Evolutionary conservation across 306 rosid genomes (phyloP), one percentile per base, ranked within the genome.

Genomic region (Acacia melanoxylon): DNA sequence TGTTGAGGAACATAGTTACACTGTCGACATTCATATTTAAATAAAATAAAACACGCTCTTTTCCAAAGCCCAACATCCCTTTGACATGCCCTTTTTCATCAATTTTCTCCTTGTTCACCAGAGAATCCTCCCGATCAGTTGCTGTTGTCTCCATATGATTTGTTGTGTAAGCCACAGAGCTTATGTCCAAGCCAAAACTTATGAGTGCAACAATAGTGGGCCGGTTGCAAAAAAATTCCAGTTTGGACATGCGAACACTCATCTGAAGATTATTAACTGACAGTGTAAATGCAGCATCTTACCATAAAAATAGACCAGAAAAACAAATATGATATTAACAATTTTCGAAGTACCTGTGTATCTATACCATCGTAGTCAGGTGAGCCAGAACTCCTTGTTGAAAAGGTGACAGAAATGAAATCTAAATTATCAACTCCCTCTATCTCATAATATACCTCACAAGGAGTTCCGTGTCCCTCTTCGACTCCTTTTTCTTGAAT

Each of bases 21-120:
- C 91, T 93, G 85, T 91, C 98, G 19, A 95, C 87, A 79, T 95
- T 93, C 99, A 95, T 95, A 87, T 88, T 91, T 66, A 93, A 85
- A 85, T 80, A 83, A 89, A 89, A 95, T 74, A 93, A 89, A 2
- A 91, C 94, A 37, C 99, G 99, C 51, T 89, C 92, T 92, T 92
- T 95, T 49, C 98, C 92, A 79, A 91, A 88, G 56, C 98, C 99
- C 80, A 95, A 83, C 89, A 95, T 85, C 76, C 99, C 99, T 76
- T 81, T 92, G 61, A 95, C 92, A 5, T 84, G 94, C 16, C 91
- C 93, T 81, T 76, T 79, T 75, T 95, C 96, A 86, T 92, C 96
- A 58, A 79, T 83, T 86, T 87, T 95, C 82, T 89, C 98, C 91
- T 84, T 83, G 58, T 65, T 89, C 80, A 19, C 78, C 74, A 68